Evolutionary conservation across 2,329 filamentous ascomycete species (phyloP).

Genomic region (Colletotrichum cereale): DNA sequence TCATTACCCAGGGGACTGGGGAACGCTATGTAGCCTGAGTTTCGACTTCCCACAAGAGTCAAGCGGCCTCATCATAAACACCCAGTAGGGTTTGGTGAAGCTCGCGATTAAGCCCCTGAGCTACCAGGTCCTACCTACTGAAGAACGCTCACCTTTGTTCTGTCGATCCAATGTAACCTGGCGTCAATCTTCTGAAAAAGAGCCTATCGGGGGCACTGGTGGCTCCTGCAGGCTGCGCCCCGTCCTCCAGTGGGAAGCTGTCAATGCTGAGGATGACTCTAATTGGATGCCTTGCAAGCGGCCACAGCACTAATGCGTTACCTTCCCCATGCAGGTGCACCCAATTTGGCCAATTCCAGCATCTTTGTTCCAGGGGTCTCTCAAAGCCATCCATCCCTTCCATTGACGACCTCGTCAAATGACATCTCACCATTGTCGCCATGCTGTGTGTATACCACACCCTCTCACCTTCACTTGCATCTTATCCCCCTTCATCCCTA

Average conservation of each 20-base stretch:
- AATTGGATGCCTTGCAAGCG: constrained; percentile 35
- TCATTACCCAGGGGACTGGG: background rate
- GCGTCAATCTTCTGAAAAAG: background rate
- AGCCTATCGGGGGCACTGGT: background rate
- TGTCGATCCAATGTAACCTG: constrained; percentile 6
- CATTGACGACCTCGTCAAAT: constrained; percentile 22
- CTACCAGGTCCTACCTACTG: background rate
- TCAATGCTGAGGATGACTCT: constrained; percentile 30
- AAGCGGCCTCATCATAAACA: background rate
- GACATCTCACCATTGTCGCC: constrained; percentile 14
- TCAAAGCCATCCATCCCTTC: constrained; percentile 29
- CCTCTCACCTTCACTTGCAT: background rate
- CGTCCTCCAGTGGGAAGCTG: constrained; percentile 10
- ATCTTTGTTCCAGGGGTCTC: constrained; percentile 17
- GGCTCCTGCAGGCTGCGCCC: background rate
- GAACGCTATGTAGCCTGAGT: background rate
- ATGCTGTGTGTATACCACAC: constrained; percentile 3
- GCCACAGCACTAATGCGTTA: constrained; percentile 28
- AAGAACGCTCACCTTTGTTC: background rate
- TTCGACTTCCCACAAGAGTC: background rate
- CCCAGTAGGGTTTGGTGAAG: background rate
- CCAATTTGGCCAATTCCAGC: constrained; percentile 16
- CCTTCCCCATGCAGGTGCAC: constrained; percentile 21
- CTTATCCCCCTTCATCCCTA: background rate
- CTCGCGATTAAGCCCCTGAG: background rate